Conservation (phyloP, 306 rosid genomes). For the Gleditsia sinensis region DNA sequence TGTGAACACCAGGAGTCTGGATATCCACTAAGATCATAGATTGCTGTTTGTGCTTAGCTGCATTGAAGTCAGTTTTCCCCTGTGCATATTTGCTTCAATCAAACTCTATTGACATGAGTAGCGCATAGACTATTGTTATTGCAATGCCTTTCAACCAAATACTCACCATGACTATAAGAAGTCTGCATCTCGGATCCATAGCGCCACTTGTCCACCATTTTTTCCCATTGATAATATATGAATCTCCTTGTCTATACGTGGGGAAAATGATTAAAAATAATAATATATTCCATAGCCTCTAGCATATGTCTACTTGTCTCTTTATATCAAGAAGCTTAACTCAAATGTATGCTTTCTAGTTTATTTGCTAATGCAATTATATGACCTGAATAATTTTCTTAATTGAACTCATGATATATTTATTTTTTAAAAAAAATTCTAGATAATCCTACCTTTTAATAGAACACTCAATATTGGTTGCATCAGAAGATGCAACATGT, state of each 20-base stretch:
- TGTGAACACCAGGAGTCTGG: constrained; percentile 73
- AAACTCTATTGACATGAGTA: constrained; percentile 26
- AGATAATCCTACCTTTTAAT: constrained; percentile 65
- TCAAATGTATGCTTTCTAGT: neutral
- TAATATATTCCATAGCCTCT: neutral
- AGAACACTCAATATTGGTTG: constrained; percentile 88
- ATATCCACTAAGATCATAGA: constrained; percentile 96
- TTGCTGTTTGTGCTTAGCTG: constrained; percentile 83
- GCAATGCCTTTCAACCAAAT: constrained; percentile 31
- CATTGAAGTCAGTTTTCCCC: constrained; percentile 96
- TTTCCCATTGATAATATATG: constrained; percentile 78
- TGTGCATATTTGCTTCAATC: constrained; percentile 42
- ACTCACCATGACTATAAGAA: constrained; percentile 93
- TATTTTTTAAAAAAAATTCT: constrained; percentile 10
- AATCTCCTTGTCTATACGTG: constrained; percentile 71
- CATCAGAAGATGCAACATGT: constrained; percentile 90
- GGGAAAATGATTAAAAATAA: constrained; percentile 21
- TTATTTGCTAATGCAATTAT: neutral
- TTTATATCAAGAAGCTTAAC: constrained; percentile 25
- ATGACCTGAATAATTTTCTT: constrained; percentile 9
- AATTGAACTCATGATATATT: neutral
- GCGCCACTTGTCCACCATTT: constrained; percentile 99
- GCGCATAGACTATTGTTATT: neutral
- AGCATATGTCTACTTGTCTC: constrained; percentile 3
- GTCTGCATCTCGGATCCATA: constrained; percentile 94